Conservation (phyloP, 2,329 filamentous ascomycete species). For the Colletotrichum tabaci region DNA sequence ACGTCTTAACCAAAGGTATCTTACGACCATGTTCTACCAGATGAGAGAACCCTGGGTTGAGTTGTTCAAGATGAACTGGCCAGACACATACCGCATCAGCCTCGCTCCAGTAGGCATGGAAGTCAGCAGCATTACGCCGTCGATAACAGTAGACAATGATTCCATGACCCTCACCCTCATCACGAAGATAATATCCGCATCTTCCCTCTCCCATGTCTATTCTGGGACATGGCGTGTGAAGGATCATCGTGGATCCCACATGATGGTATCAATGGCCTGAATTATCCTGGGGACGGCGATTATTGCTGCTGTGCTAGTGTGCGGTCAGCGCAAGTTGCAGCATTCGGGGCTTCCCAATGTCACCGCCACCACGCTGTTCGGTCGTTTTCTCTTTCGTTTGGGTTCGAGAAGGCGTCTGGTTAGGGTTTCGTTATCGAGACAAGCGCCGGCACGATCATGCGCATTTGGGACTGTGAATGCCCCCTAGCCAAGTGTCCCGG, state of each 20-base stretch:
- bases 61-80: background rate
- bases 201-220: slow-evolving; percentile 28
- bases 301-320: slow-evolving; percentile 3
- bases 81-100: background rate
- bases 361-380: background rate
- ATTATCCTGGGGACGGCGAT: background rate
- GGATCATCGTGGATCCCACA: slow-evolving; percentile 35
- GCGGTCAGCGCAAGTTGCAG: slow-evolving; percentile 11
- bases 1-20: background rate
- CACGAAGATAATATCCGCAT: background rate
- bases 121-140: background rate
- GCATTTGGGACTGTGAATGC: slow-evolving; percentile 16
- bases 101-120: background rate
- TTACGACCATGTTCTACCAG: background rate
- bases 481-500: slow-evolving; percentile 12
- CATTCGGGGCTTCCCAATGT: background rate
- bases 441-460: slow-evolving; percentile 12
- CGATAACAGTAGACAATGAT: background rate
- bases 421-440: slow-evolving; percentile 12
- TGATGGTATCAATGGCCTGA: slow-evolving; percentile 7
- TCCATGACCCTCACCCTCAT: background rate
- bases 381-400: background rate
- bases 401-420: slow-evolving; percentile 1
- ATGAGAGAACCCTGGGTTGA: slow-evolving; percentile 10
- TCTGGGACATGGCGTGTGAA: slow-evolving; percentile 20